These are phyloP conservation scores for Apium graveolens DNA, from an alignment of 129 eudicot species.

Conservation along the genomic window DNA sequence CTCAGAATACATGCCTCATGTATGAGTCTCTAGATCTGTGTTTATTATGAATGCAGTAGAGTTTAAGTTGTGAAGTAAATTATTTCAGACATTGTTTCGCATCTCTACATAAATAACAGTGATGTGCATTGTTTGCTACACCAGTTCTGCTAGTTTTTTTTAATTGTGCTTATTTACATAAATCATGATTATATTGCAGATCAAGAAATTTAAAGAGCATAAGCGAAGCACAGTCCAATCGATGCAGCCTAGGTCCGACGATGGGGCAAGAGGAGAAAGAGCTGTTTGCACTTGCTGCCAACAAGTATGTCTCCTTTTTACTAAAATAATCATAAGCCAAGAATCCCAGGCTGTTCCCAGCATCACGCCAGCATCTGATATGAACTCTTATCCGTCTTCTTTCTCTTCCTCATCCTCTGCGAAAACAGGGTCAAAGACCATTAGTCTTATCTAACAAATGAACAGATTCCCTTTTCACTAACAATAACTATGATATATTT, in stretches of 20 bases:
- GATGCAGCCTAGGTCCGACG: conserved; percentile 52
- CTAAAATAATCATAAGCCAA: conserved; percentile 33
- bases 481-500: too few species aligned
- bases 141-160: not conserved
- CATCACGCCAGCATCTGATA: not conserved
- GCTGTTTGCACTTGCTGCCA: conserved; percentile 51
- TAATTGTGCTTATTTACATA: not conserved
- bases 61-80: not conserved
- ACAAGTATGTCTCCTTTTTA: conserved; percentile 44
- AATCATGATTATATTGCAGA: conserved; percentile 27
- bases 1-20: too few species aligned
- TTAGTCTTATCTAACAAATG: not conserved
- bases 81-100: not conserved
- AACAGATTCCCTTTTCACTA: too few species aligned
- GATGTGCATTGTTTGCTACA: not conserved
- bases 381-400: conserved; percentile 18
- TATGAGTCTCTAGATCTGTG: not conserved
- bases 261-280: conserved; percentile 75
- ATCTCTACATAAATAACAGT: not conserved
- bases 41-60: not conserved
- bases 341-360: conserved; percentile 11
- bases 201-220: conserved; percentile 58
- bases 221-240: conserved; percentile 48
- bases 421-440: not conserved
- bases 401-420: conserved; percentile 31